Conservation (phyloP, 371 early-diverging fungal species). For the Dichotomocladium elegans region DNA sequence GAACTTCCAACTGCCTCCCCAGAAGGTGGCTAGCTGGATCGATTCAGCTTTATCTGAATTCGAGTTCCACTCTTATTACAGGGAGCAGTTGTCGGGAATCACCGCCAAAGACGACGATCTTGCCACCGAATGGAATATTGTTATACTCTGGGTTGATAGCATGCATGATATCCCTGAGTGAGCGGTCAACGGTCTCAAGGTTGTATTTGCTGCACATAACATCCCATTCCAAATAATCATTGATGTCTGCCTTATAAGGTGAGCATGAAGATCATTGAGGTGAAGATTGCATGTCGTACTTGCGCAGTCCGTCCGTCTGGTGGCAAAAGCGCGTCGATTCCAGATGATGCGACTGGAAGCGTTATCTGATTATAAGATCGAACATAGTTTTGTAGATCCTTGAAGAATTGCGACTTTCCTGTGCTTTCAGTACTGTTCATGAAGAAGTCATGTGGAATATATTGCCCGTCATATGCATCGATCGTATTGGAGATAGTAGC, state of each 20-base stretch:
- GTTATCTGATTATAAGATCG: neutral
- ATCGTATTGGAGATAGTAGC: too few species aligned
- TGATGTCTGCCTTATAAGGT: too few species aligned
- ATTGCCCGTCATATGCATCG: neutral
- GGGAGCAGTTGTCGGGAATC: too few species aligned
- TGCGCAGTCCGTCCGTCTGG: too few species aligned
- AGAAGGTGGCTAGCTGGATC: neutral
- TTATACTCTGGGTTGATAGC: neutral
- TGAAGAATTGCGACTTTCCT: too few species aligned
- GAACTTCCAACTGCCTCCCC: neutral
- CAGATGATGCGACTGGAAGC: neutral
- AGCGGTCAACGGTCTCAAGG: neutral
- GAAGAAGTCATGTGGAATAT: neutral
- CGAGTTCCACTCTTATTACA: too few species aligned
- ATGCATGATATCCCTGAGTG: neutral
- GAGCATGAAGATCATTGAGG: neutral
- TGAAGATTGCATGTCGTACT: neutral
- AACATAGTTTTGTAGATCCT: neutral
- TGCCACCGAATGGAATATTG: neutral
- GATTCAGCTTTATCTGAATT: too few species aligned
- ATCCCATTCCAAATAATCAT: too few species aligned
- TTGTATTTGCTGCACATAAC: neutral
- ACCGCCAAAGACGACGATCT: too few species aligned
- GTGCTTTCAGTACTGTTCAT: too few species aligned
- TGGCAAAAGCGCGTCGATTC: too few species aligned